Evolutionary conservation across 768 basidiomycete species (phyloP).

Genomic region (Auricularia cornea): DNA sequence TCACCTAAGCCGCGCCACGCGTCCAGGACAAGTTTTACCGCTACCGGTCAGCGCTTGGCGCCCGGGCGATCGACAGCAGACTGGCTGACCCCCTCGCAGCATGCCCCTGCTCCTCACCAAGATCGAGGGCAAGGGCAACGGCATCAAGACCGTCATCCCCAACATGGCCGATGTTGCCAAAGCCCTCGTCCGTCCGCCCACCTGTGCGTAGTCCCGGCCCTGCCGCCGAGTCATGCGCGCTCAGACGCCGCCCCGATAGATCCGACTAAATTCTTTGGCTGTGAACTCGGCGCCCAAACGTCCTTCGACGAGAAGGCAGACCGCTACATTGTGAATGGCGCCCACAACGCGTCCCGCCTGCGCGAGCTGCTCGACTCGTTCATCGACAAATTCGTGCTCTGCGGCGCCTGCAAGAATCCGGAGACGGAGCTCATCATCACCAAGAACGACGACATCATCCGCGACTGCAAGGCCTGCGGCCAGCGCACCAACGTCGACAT

Average conservation of each 20-base stretch:
- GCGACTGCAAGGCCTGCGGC: constrained; percentile 98
- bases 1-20: not conserved
- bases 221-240: not conserved
- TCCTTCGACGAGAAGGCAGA: constrained; percentile 95
- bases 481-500: constrained; percentile 88
- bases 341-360: constrained; percentile 83
- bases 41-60: constrained; percentile 52
- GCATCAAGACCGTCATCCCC: constrained; percentile 97
- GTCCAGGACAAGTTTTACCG: constrained; percentile 80
- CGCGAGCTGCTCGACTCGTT: constrained; percentile 93
- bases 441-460: constrained; percentile 80
- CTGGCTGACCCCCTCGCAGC: constrained; percentile 30
- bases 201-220: constrained; percentile 30
- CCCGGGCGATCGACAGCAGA: not conserved
- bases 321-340: constrained; percentile 97
- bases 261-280: constrained; percentile 98
- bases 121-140: constrained; percentile 98
- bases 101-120: constrained; percentile 95
- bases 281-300: constrained; percentile 96
- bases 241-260: constrained; percentile 33
- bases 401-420: constrained; percentile 96
- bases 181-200: constrained; percentile 87
- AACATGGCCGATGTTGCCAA: constrained; percentile 98
- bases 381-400: constrained; percentile 98
- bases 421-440: constrained; percentile 93